Percentiles rank a stretch among this genome's conserved stretches.
These are phyloP conservation scores for Boletus vermiculosoides DNA, from an alignment of 768 basidiomycete species.

Conservation along the genomic window DNA sequence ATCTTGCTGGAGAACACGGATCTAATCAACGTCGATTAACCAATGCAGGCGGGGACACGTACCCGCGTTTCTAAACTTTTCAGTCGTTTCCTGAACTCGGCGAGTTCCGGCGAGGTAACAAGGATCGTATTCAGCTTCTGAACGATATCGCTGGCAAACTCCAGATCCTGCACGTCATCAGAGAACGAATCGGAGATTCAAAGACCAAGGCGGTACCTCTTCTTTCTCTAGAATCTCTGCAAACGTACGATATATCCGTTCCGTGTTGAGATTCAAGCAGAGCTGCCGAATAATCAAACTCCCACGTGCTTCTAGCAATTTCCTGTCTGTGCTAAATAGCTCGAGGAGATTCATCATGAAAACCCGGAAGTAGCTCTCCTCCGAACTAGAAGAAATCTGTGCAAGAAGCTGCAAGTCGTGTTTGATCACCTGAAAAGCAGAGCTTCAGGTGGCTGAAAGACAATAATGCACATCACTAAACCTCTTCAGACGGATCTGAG, in stretches of 20 bases:
- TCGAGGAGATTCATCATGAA: conserved; percentile 96
- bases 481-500: conserved; percentile 96
- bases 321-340: conserved; percentile 91
- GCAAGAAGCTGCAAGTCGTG: conserved; percentile 94
- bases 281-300: conserved; percentile 95
- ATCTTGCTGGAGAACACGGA: conserved; percentile 61
- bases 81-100: conserved; percentile 88
- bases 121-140: conserved; percentile 97
- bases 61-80: conserved; percentile 94
- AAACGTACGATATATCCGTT: conserved; percentile 92
- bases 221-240: conserved; percentile 98
- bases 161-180: conserved; percentile 67
- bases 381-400: conserved; percentile 94
- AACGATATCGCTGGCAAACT: conserved; percentile 96
- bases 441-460: neutral
- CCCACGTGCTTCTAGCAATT: conserved; percentile 86
- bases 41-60: conserved; percentile 23
- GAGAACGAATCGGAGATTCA: neutral
- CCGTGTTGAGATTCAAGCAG: conserved; percentile 91
- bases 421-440: conserved; percentile 74
- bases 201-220: conserved; percentile 56
- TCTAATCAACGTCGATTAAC: conserved; percentile 1
- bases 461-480: conserved; percentile 26
- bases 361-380: conserved; percentile 91
- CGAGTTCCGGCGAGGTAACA: conserved; percentile 94